A percentile compares a stretch with the other conserved stretches of the same genome.
phyloP scores from a whole-genome alignment of 2,329 filamentous ascomycete species.

The Chalara sp. region DNA sequence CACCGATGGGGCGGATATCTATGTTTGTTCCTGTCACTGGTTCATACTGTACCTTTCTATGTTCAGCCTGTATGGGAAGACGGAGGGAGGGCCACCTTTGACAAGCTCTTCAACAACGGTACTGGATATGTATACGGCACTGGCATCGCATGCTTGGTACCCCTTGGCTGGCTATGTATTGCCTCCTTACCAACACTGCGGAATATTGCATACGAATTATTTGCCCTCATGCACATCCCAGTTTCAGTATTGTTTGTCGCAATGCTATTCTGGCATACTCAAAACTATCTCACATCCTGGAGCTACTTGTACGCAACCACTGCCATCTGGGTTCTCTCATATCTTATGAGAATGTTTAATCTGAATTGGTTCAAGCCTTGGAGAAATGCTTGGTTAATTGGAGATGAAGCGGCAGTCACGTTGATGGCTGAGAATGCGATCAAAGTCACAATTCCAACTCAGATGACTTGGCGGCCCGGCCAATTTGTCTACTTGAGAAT shows the following conservation, averaged over 20 bases:
- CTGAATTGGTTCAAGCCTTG: slow-evolving; percentile 85
- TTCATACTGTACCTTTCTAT: slow-evolving; percentile 87
- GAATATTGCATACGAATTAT: slow-evolving; percentile 75
- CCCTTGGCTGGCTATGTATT: slow-evolving; percentile 74
- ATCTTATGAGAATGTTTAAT: slow-evolving; percentile 69
- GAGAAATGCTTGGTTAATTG: slow-evolving; percentile 70
- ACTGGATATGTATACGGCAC: slow-evolving; percentile 76
- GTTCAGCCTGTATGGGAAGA: slow-evolving; percentile 82
- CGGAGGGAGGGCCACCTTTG: slow-evolving; percentile 63
- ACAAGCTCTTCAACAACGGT: slow-evolving; percentile 58
- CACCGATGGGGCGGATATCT: slow-evolving; percentile 90
- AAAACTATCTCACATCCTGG: slow-evolving; percentile 89
- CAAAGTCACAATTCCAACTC: slow-evolving; percentile 89
- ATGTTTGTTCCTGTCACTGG: slow-evolving; percentile 71
- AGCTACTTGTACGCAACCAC: slow-evolving; percentile 77
- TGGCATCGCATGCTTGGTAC: slow-evolving; percentile 74
- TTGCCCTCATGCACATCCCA: slow-evolving; percentile 75
- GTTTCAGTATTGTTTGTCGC: slow-evolving; percentile 74
- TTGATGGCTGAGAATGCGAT: slow-evolving; percentile 90
- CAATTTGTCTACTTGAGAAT: slow-evolving; percentile 94
- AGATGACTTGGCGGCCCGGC: slow-evolving; percentile 86
- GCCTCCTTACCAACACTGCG: slow-evolving; percentile 78
- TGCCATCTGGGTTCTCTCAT: slow-evolving; percentile 71
- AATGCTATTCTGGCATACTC: slow-evolving; percentile 91
- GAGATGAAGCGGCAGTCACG: slow-evolving; percentile 85